Conservation (phyloP, 768 basidiomycete genomes). For the Cystobasidium tubakii region DNA sequence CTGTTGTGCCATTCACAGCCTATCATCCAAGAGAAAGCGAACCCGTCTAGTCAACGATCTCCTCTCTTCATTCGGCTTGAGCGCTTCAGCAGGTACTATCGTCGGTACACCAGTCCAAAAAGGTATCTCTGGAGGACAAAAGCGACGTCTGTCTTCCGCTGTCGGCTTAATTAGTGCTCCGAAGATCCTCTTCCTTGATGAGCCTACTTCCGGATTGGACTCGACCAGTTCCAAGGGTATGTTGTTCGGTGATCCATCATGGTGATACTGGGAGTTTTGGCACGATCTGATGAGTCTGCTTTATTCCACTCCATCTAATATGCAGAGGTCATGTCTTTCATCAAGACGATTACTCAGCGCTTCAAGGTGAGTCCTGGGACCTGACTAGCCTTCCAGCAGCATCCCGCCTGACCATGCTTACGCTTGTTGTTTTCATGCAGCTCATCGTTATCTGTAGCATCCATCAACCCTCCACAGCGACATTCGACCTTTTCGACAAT, state of each 20-base stretch:
- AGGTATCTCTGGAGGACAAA: slow-evolving; percentile 65
- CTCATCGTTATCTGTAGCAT: slow-evolving; percentile 63
- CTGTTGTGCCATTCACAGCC: slow-evolving; percentile 39
- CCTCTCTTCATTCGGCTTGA: slow-evolving; percentile 55
- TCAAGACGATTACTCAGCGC: not conserved
- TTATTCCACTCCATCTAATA: not conserved
- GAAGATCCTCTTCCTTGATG: slow-evolving; percentile 61
- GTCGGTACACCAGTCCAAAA: slow-evolving; percentile 60
- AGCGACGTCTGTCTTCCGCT: slow-evolving; percentile 60
- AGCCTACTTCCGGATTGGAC: slow-evolving; percentile 52
- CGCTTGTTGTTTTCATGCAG: slow-evolving; percentile 54
- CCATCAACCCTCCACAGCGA: slow-evolving; percentile 63
- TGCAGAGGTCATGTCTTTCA: slow-evolving; percentile 16
- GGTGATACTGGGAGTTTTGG: not conserved
- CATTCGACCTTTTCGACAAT: slow-evolving; percentile 59
- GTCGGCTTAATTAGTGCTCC: slow-evolving; percentile 61
- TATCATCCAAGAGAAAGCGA: slow-evolving; percentile 48
- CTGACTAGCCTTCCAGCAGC: slow-evolving; percentile 42
- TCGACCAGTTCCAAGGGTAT: slow-evolving; percentile 7
- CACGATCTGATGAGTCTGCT: not conserved
- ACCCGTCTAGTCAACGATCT: slow-evolving; percentile 53
- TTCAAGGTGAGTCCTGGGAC: slow-evolving; percentile 45
- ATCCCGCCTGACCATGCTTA: slow-evolving; percentile 43
- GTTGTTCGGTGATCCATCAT: not conserved
- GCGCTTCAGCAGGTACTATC: slow-evolving; percentile 54